Evolutionary conservation across 805 yeast species (phyloP).

Genomic region (Ogataea pignaliae): DNA sequence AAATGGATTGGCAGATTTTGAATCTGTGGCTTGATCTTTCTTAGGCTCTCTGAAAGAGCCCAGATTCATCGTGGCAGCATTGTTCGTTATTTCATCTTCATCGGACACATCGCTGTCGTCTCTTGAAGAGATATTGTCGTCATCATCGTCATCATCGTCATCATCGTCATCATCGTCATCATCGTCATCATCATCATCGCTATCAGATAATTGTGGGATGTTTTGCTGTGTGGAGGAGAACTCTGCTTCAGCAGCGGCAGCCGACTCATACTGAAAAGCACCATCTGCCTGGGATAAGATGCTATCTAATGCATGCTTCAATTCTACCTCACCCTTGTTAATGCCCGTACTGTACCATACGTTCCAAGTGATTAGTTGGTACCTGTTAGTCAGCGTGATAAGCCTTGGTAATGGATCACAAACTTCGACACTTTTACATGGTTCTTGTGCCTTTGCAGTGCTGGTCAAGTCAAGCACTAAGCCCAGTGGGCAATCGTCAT

Average conservation of each 20-base stretch:
- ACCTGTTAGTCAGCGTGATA: constrained; percentile 59
- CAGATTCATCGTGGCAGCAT: too few species aligned
- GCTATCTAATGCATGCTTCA: neutral
- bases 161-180: neutral
- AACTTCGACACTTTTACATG: constrained; percentile 54
- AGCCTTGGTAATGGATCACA: constrained; percentile 63
- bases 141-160: neutral
- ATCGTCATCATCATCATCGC: neutral
- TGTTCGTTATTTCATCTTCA: too few species aligned
- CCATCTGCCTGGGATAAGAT: neutral
- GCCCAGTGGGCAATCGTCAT: constrained; percentile 72
- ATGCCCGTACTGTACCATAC: constrained; percentile 54
- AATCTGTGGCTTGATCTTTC: too few species aligned
- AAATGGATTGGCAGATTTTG: too few species aligned
- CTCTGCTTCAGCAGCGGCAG: neutral
- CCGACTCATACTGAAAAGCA: neutral
- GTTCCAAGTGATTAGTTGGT: constrained; percentile 61
- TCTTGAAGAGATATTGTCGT: neutral
- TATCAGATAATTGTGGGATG: neutral
- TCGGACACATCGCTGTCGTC: neutral
- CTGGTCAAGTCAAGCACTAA: constrained; percentile 56
- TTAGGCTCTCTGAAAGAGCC: too few species aligned
- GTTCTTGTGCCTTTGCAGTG: constrained; percentile 40
- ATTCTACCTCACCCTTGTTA: constrained; percentile 29
- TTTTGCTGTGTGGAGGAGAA: neutral